Conservation (phyloP, 768 basidiomycete genomes). For the Termitomyces sp. region DNA sequence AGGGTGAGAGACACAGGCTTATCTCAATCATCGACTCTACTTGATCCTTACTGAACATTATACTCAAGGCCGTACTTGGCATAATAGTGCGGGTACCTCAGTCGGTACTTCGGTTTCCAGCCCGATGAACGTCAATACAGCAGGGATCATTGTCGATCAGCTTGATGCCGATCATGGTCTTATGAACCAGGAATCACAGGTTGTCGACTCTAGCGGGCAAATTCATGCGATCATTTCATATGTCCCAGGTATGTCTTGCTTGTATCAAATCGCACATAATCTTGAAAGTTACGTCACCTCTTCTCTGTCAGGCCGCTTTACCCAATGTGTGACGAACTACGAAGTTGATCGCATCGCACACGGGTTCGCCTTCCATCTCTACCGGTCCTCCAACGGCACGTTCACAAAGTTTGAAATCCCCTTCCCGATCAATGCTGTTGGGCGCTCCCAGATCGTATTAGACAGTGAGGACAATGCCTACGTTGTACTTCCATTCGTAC, state of each 20-base stretch:
- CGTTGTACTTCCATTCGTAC: slow-evolving; percentile 40
- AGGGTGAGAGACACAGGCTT: slow-evolving; percentile 25
- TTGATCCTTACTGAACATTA: not conserved
- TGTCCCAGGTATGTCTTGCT: slow-evolving; percentile 34
- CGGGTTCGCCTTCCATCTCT: slow-evolving; percentile 43
- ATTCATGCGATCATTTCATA: slow-evolving; percentile 48
- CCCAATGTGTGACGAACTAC: slow-evolving; percentile 43
- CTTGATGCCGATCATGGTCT: slow-evolving; percentile 45
- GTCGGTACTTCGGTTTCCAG: slow-evolving; percentile 39
- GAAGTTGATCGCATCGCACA: slow-evolving; percentile 32
- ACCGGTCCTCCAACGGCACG: slow-evolving; percentile 33
- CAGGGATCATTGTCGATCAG: slow-evolving; percentile 40
- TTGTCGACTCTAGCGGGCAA: slow-evolving; percentile 40
- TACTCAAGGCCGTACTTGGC: slow-evolving; percentile 39
- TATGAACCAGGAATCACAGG: slow-evolving; percentile 53
- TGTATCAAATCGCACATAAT: not conserved
- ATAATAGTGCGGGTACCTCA: slow-evolving; percentile 35
- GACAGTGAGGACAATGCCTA: slow-evolving; percentile 41
- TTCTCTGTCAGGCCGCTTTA: slow-evolving; percentile 34
- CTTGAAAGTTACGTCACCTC: not conserved
- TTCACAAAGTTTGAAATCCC: slow-evolving; percentile 48
- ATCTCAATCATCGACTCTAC: not conserved
- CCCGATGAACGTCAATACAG: slow-evolving; percentile 40
- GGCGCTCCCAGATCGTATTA: slow-evolving; percentile 44
- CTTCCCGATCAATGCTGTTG: slow-evolving; percentile 38